A percentile compares a stretch with the other conserved stretches of the same genome.
phyloP scores from a whole-genome alignment of 78 protist species.

The Dictyostelium brefeldianum region DNA sequence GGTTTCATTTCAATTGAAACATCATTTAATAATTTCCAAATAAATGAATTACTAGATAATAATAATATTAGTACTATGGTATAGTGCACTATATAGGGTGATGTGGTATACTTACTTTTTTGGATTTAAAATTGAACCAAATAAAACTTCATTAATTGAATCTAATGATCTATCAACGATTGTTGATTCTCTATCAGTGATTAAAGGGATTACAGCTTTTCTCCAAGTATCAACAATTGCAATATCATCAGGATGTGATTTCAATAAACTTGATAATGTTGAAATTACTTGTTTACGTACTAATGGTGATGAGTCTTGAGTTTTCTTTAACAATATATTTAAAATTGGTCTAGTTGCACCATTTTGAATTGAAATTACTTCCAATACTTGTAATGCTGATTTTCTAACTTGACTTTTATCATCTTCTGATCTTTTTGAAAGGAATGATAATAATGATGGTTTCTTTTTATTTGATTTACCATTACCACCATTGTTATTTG shows the following conservation, averaged over 20 bases:
- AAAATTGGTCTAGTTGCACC: conserved; percentile 12
- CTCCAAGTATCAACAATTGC: conserved; percentile 60
- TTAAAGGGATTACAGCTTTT: conserved; percentile 45
- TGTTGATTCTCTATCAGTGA: conserved; percentile 53
- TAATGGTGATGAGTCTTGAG: conserved; percentile 67
- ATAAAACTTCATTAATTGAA: conserved; percentile 20
- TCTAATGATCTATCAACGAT: conserved; percentile 56
- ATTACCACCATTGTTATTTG: neutral
- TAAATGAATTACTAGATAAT: neutral
- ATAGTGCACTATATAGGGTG: too few relatives aligned
- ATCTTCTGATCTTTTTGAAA: conserved; percentile 68
- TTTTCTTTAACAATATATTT: conserved; percentile 17
- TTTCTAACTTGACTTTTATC: conserved; percentile 81
- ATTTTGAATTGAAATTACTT: conserved; percentile 29
- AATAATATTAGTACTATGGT: neutral
- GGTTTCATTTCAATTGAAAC: conserved; percentile 45
- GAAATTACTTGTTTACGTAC: conserved; percentile 58
- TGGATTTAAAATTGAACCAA: conserved; percentile 17
- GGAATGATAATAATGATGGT: conserved; percentile 37
- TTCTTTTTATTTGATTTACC: neutral
- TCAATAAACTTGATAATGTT: conserved; percentile 22
- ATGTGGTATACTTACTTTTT: too few relatives aligned
- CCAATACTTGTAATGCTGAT: conserved; percentile 83
- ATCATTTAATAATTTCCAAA: conserved; percentile 28
- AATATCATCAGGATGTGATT: neutral